Evolutionary conservation across 2,329 filamentous ascomycete genomes (phyloP).

Genomic region (Alternaria angustiovoidea): DNA sequence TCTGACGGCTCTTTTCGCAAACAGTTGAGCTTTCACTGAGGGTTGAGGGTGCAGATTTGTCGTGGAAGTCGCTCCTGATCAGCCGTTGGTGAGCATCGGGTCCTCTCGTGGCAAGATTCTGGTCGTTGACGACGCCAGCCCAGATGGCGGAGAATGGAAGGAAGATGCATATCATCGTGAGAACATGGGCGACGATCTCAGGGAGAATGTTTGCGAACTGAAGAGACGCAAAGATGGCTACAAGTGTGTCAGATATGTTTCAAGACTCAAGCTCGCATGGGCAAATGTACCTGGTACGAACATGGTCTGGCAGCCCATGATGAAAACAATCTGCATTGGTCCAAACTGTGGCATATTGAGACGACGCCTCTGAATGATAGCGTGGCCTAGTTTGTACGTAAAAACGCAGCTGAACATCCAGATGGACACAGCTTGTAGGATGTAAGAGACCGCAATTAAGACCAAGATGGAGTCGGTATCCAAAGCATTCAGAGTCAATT

Average conservation of each 20-base stretch:
- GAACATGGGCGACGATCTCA: conserved; percentile 63
- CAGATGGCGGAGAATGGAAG: conserved; percentile 73
- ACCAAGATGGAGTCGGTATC: conserved; percentile 33
- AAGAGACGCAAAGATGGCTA: conserved; percentile 68
- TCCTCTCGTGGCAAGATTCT: conserved; percentile 26
- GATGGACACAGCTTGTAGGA: conserved; percentile 64
- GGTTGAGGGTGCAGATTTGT: conserved; percentile 15
- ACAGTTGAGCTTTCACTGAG: conserved; percentile 17
- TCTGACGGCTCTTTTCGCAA: conserved; percentile 29
- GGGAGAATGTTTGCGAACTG: conserved; percentile 62
- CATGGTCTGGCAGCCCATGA: conserved; percentile 73
- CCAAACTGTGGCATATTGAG: conserved; percentile 69
- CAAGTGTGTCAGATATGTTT: conserved; percentile 25
- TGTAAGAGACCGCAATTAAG: conserved; percentile 53
- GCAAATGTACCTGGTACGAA: conserved; percentile 64
- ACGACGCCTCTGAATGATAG: conserved; percentile 63
- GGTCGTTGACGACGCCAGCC: conserved; percentile 57
- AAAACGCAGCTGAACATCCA: conserved; percentile 71
- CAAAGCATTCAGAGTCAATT: conserved; percentile 46
- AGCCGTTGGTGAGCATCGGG: conserved; percentile 39
- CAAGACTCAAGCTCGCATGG: neutral
- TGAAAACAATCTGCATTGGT: conserved; percentile 71
- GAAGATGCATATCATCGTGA: conserved; percentile 68
- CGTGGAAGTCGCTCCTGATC: conserved; percentile 34
- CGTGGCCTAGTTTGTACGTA: conserved; percentile 66